A percentile compares a stretch with the other conserved stretches of the same genome.
Conservation (phyloP, 768 basidiomycete species). For the Epithele typhae region DNA sequence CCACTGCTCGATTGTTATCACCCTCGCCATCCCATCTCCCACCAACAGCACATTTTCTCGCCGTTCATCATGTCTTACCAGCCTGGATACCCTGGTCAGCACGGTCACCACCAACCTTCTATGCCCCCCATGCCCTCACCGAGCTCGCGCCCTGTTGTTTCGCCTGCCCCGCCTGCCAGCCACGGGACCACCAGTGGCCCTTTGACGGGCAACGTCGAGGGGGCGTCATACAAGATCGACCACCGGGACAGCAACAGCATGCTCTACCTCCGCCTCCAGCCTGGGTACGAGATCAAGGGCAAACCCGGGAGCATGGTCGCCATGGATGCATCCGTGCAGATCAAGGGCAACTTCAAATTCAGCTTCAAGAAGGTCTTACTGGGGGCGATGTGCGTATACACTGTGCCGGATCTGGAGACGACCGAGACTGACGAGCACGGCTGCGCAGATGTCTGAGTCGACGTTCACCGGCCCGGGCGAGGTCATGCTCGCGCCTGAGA, state of each 20-base stretch:
- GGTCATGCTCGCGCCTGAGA: constrained; percentile 29
- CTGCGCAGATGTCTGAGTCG: constrained; percentile 22
- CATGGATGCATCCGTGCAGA: constrained; percentile 28
- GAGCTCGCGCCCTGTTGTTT: too few relatives aligned
- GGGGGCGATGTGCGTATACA: constrained; percentile 26
- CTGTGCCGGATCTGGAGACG: too few relatives aligned
- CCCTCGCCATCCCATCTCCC: too few relatives aligned
- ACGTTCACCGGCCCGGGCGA: constrained; percentile 28
- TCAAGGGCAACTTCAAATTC: constrained; percentile 26
- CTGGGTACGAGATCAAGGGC: constrained; percentile 25
- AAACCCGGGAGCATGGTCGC: constrained; percentile 32
- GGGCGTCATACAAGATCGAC: constrained; percentile 25
- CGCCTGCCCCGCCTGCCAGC: too few relatives aligned
- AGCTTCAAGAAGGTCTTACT: constrained; percentile 28
- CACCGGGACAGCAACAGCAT: constrained; percentile 31
- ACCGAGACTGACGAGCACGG: background rate
- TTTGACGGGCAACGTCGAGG: constrained; percentile 25
- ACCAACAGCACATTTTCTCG: too few relatives aligned
- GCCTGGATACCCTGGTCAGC: constrained; percentile 12
- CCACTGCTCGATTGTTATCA: too few relatives aligned
- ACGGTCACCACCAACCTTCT: background rate
- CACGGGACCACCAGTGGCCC: background rate
- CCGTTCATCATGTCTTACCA: constrained; percentile 5
- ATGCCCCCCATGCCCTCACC: background rate
- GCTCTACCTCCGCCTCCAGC: constrained; percentile 25